Base-by-base conservation (phyloP, 768 basidiomycete genomes). In the Vishniacozyma victoriae region DNA sequence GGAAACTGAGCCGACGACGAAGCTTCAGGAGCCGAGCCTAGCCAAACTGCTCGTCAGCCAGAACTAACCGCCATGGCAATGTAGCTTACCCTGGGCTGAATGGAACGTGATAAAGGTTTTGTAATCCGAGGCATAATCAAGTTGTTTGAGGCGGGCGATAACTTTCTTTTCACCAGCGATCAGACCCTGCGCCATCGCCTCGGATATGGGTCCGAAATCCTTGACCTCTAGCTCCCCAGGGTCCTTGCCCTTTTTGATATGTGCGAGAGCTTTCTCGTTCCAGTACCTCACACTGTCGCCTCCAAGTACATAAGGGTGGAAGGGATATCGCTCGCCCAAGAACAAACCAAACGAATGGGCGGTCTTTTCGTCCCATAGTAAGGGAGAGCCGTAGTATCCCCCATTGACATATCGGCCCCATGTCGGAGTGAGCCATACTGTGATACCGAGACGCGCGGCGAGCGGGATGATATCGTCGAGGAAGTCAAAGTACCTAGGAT, bases 371-470 rank as follows among this genome's bases (percentile, higher is more conserved):
- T 48, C 33, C 39, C 49, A 48, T 22, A 58, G 18, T 23, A 54
- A 13, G 15, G 56, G 39, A 20, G 39, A 18, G 24, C 37, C 35
- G 41, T 57, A 46, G 24, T 54, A 44, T 12, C 53, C 52, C 13
- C 52, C 47, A 23, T 48, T 52, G 13, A 58, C 23, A 31, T 58
- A 58, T n/a, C 46, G 37, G 2, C 43, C 44, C 56, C 56, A 58
- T 12, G 52, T 44, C 3, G 56, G 56, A 5, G 46, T 44, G 23
- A 54, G 35, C 4, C 25, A 26, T 12, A 57, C 15, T 1, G 27
- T 26, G 20, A 57, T 44, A 13, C 47, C 55, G 7, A 52, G 38
- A 16, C 22, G 25, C 9, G 50, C 41, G 18, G 55, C 42, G 42
- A 16, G 24, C 12, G 15, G 16, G 18, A 49, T 43, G 24, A 53